Evolutionary conservation across 2,329 filamentous ascomycete species (phyloP), one percentile per base, ranked within the genome.

Genomic region (Talaromyces atroroseus): DNA sequence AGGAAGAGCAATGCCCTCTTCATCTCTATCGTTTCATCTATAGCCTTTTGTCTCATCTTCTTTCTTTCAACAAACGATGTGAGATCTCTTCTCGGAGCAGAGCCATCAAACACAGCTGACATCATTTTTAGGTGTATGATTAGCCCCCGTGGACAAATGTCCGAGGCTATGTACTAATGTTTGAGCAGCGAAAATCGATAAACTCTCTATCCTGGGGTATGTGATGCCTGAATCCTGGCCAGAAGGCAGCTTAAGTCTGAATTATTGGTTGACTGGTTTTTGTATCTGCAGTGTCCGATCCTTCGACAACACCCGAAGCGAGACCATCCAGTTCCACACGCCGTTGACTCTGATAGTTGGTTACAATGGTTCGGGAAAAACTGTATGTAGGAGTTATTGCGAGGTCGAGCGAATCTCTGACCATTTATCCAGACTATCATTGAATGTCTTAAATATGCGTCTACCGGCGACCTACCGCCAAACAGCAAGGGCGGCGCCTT

Each of bases 401-500:
- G 10, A 44, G 20, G 14, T 36, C 16, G 21, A 23, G 10, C 24
- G 18, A 16, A 34, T 4, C 16, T 44, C 52, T 48, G 16, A 45
- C 23, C 21, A 16, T 16, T 20, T 4, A 32, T 32, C 40, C 42
- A 82, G 78, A 97, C 94, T 57, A 96, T 99, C 68, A 99, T 99
- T 74, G 94, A 99, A 74, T 95, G 91, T 71, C 87, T 99, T 67
- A 96, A 96, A 70, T 99, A 96, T 84, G 92, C 90, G 52, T 96
- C 95, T 18, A 96, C 92, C 7, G 95, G 94, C 56, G 89, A 95
- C 66, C 82, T 95, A 49, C 94, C 94, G 1, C 90, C 94, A 32
- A 96, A 96, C 77, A 92, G 87, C 68, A 85, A 82, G 76, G 88
- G 88, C 26, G 92, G 91, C 32, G 92, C 92, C 50, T 99, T 97